Conservation (phyloP, 805 yeast species). For the Nakazawaea ishiwadae region DNA sequence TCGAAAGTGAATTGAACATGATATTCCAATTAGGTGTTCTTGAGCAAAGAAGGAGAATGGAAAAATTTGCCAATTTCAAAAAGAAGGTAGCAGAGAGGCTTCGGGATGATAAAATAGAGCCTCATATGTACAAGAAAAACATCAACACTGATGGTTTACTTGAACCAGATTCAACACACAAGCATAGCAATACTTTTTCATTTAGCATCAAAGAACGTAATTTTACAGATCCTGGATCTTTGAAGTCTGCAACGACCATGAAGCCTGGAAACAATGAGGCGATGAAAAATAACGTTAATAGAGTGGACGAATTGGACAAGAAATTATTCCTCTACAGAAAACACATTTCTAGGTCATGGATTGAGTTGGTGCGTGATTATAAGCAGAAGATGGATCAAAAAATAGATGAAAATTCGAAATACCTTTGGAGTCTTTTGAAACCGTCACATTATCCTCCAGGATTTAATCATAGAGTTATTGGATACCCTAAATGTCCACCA, state of each 20-base stretch:
- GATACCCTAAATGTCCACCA: conserved; percentile 43
- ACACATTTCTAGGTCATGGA: conserved; percentile 57
- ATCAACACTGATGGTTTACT: conserved; percentile 8
- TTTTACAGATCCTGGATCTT: conserved; percentile 2
- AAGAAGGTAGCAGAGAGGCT: background rate
- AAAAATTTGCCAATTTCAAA: conserved; percentile 26
- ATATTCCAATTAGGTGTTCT: conserved; percentile 53
- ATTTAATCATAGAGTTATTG: conserved; percentile 42
- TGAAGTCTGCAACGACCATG: background rate
- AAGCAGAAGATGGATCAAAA: conserved; percentile 34
- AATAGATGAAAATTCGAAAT: conserved; percentile 32
- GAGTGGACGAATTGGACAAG: conserved; percentile 9
- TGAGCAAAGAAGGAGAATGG: conserved; percentile 49
- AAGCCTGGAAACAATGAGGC: background rate
- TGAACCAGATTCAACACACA: conserved; percentile 5
- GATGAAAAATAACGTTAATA: background rate
- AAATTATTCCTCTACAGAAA: conserved; percentile 18
- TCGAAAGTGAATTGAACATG: conserved; percentile 55
- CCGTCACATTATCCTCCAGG: conserved; percentile 29
- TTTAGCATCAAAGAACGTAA: background rate
- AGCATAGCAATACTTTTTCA: background rate
- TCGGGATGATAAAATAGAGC: background rate
- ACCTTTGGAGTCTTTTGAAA: conserved; percentile 36
- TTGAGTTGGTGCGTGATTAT: conserved; percentile 51
- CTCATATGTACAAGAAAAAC: conserved; percentile 3